Evolutionary conservation across 2,329 filamentous ascomycete species (phyloP), one percentile per base, ranked within the genome.

Genomic region (Gyromitra esculenta): DNA sequence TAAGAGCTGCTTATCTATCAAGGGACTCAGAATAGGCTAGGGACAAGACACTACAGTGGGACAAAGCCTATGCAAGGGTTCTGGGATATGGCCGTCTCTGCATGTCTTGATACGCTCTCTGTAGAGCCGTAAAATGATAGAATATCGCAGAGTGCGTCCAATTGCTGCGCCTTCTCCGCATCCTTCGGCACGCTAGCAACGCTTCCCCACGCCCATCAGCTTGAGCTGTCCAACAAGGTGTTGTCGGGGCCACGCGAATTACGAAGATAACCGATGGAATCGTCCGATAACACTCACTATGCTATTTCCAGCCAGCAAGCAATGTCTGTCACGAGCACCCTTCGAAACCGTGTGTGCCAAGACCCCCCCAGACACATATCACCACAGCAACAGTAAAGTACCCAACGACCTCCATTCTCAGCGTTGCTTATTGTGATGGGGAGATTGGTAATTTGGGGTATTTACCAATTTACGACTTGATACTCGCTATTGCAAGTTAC

Each of bases 181-280:
- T 71, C 25, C 7, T 31, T 45, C 21, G 18, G 18, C 18, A 11
- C 21, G 13, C 25, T 31, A 31, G 25, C 21, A 66, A 31, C 9
- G 45, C 35, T 48, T 25, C 18, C 21, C 31, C 48, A 60, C 15
- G 57, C 4, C 31, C 37, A 18, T 63, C 45, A 43, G 56, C 37
- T 48, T 21, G 13, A 67, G 8, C 59, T 60, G 31, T 8, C 75
- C 75, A 77, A 57, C 75, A 77, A 74, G 75, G 75, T 77, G 75
- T 48, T 48, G 25, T 31, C 39, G 21, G 15, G 52, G 50, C 45
- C 37, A 63, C 39, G 69, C 63, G 31, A 72, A 56, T 31, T 56
- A 48, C 43, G n/a, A 48, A 74, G 75, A 74, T 74, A 73, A 31
- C 52, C 56, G 52, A 57, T 65, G 52, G 60, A 60, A 73, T 63